Evolutionary conservation across 2,329 filamentous ascomycete species (phyloP).

Genomic region (Sordariomycetes sp.): DNA sequence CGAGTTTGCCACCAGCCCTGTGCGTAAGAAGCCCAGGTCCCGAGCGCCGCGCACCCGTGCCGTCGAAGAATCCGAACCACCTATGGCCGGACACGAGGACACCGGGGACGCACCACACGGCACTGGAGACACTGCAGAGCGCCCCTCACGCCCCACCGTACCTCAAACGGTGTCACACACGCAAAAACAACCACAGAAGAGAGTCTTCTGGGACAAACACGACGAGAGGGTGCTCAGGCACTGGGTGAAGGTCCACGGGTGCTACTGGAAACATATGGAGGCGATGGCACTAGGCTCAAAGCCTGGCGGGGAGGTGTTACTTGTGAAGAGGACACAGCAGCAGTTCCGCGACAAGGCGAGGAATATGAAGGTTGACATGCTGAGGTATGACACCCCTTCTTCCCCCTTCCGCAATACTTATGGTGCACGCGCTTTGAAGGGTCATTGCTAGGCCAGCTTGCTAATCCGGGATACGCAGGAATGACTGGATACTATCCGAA

Average conservation of each 20-base stretch:
- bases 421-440: background rate
- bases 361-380: constrained; percentile 40
- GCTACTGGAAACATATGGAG: constrained; percentile 9
- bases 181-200: constrained; percentile 9
- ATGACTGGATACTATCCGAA: constrained; percentile 30
- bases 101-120: background rate
- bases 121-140: background rate
- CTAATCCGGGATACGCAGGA: constrained; percentile 11
- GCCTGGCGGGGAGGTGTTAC: constrained; percentile 4
- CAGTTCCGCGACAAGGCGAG: constrained; percentile 48
- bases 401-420: background rate
- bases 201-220: constrained; percentile 13
- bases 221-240: constrained; percentile 7
- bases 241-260: constrained; percentile 7
- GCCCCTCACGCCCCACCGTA: background rate
- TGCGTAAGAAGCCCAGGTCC: background rate
- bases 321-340: constrained; percentile 36
- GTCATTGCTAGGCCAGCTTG: background rate
- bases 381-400: constrained; percentile 22
- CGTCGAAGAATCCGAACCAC: background rate
- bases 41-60: background rate
- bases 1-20: background rate
- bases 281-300: constrained; percentile 3
- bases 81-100: background rate
- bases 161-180: background rate